These are phyloP conservation scores for Phellinidium pouzarii DNA, from an alignment of 1,284 basidiomycete genomes.

Conservation along the genomic window DNA sequence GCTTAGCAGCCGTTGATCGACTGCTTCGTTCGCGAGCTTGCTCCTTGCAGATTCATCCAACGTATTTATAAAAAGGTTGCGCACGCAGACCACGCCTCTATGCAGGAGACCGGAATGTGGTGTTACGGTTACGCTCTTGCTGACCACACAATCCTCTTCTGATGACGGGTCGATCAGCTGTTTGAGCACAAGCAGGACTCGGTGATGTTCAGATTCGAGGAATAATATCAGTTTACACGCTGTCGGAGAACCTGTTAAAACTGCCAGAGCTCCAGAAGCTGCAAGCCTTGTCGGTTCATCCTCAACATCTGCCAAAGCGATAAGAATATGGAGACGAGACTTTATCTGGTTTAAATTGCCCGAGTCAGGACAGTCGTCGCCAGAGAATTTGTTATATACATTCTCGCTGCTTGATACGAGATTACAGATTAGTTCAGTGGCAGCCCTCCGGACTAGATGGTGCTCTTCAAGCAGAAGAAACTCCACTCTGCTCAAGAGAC, in stretches of 20 bases:
- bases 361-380: conserved; percentile 30
- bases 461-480: conserved; percentile 84
- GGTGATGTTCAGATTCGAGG: conserved; percentile 55
- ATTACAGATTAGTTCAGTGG: conserved; percentile 93
- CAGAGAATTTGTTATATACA: conserved; percentile 67
- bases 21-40: conserved; percentile 42
- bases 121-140: conserved; percentile 24
- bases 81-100: conserved; percentile 65
- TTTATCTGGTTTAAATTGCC: conserved; percentile 27
- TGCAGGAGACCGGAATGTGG: conserved; percentile 60
- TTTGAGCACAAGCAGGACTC: conserved; percentile 53
- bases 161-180: conserved; percentile 55
- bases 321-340: conserved; percentile 73
- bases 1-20: conserved; percentile 41
- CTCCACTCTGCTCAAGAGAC: conserved; percentile 66
- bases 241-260: conserved; percentile 57
- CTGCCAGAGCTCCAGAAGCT: conserved; percentile 81
- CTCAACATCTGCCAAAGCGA: conserved; percentile 79
- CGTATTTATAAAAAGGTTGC: conserved; percentile 52
- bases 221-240: conserved; percentile 56
- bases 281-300: conserved; percentile 79
- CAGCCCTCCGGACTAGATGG: conserved; percentile 74
- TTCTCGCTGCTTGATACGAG: conserved; percentile 72
- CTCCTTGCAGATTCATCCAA: conserved; percentile 33
- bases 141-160: conserved; percentile 24